Conservation (phyloP, 257 asterid genomes). For the Anisodus tanguticus region DNA sequence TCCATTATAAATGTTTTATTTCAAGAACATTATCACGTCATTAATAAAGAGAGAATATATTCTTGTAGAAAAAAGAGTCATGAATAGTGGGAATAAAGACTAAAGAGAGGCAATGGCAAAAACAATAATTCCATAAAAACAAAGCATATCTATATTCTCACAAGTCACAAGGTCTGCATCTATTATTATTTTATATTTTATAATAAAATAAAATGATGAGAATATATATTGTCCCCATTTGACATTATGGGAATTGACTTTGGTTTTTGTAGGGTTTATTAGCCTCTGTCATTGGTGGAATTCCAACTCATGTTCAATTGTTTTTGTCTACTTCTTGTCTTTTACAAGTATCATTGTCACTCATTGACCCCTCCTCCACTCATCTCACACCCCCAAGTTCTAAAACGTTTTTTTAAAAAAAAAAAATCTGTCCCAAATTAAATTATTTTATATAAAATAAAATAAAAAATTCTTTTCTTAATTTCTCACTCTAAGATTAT, state of each 20-base stretch:
- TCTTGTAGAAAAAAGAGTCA: neutral
- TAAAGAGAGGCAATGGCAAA: neutral
- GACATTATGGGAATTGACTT: conserved; percentile 40
- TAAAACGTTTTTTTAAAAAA: neutral
- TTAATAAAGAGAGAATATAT: conserved; percentile 16
- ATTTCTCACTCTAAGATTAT: neutral
- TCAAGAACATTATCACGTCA: conserved; percentile 15
- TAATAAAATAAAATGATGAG: neutral
- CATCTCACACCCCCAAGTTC: neutral
- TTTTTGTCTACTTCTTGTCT: conserved; percentile 46
- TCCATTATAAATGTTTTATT: conserved; percentile 16
- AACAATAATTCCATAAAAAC: conserved; percentile 15
- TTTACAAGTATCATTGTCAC: conserved; percentile 40
- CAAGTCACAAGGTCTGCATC: neutral
- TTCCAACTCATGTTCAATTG: conserved; percentile 65
- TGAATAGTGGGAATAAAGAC: neutral
- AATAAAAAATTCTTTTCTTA: neutral
- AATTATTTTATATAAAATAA: neutral
- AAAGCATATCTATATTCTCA: neutral
- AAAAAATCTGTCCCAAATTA: neutral
- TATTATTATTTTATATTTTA: neutral
- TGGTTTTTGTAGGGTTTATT: conserved; percentile 39
- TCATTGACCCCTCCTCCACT: conserved; percentile 34
- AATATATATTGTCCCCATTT: conserved; percentile 9
- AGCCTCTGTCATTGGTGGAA: conserved; percentile 47